These are phyloP conservation scores for Umbelopsis sp. DNA, from an alignment of 371 early-diverging fungal species.

Conservation along the genomic window DNA sequence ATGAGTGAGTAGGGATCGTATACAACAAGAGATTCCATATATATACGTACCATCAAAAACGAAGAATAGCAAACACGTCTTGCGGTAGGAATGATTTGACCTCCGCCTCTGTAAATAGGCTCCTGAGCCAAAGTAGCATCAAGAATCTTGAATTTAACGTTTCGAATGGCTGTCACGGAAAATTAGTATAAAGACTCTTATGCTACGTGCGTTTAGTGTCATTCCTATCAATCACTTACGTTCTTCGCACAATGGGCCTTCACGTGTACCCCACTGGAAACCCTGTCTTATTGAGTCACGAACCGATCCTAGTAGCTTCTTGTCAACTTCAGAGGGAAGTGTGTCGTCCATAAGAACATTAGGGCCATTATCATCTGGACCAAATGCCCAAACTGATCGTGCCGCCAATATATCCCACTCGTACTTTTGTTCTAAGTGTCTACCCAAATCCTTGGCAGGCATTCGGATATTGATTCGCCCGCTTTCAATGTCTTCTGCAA, in stretches of 20 bases:
- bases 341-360: constrained; percentile 96
- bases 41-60: constrained; percentile 77
- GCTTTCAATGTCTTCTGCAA: constrained; percentile 91
- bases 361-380: constrained; percentile 90
- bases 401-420: constrained; percentile 94
- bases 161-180: constrained; percentile 76
- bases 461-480: constrained; percentile 71
- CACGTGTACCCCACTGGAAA: constrained; percentile 96
- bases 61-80: constrained; percentile 97
- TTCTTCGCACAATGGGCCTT: constrained; percentile 97
- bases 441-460: constrained; percentile 78
- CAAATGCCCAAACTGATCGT: constrained; percentile 97
- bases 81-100: constrained; percentile 98
- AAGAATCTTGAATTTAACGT: constrained; percentile 91
- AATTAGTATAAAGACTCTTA: neutral
- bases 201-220: neutral
- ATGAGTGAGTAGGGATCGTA: neutral
- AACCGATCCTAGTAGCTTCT: constrained; percentile 75
- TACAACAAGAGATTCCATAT: neutral
- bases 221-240: constrained; percentile 54
- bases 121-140: constrained; percentile 86
- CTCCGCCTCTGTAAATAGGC: constrained; percentile 91
- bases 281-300: constrained; percentile 91
- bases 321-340: constrained; percentile 86
- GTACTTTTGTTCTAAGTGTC: constrained; percentile 82